Conservation (phyloP, 1,139 yeast species). For the Debaryomycetaceae sp. region DNA sequence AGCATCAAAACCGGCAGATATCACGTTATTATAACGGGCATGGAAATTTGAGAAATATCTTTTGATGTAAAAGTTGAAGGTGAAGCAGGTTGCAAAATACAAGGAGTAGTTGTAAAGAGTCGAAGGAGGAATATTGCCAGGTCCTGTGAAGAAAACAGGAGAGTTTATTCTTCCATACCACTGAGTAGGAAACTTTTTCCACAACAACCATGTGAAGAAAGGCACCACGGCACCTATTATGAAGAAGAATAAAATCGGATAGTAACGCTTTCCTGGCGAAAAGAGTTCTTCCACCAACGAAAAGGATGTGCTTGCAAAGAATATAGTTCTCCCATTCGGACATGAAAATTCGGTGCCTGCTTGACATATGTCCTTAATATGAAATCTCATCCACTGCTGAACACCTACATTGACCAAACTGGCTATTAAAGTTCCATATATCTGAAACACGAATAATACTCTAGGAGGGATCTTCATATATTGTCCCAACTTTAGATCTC, state of each 20-base stretch:
- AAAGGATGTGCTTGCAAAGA: conserved; percentile 14
- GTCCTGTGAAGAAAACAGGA: conserved; percentile 50
- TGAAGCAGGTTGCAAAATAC: conserved; percentile 45
- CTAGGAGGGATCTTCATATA: conserved; percentile 54
- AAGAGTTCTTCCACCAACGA: conserved; percentile 25
- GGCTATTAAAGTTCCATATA: conserved; percentile 22
- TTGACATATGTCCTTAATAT: conserved; percentile 6
- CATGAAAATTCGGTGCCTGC: conserved; percentile 11
- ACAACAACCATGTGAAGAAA: conserved; percentile 14
- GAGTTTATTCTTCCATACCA: conserved; percentile 19
- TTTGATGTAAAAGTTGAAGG: conserved; percentile 51
- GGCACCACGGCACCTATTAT: conserved; percentile 45
- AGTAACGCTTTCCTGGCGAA: conserved; percentile 38
- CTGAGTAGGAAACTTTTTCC: conserved; percentile 14
- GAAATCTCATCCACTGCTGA: conserved; percentile 19
- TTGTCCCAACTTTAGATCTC: conserved; percentile 52
- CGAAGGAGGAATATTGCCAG: conserved; percentile 52
- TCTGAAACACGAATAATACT: conserved; percentile 36
- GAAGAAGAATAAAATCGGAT: conserved; percentile 40
- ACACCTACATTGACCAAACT: conserved; percentile 33
- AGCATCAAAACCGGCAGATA: conserved; percentile 22
- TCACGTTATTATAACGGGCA: conserved; percentile 20
- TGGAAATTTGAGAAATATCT: conserved; percentile 31
- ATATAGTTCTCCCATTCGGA: conserved; percentile 15
- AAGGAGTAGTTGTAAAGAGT: conserved; percentile 49